Base-by-base conservation (phyloP, 305 asterid genomes). In the Coffea humblotiana region DNA sequence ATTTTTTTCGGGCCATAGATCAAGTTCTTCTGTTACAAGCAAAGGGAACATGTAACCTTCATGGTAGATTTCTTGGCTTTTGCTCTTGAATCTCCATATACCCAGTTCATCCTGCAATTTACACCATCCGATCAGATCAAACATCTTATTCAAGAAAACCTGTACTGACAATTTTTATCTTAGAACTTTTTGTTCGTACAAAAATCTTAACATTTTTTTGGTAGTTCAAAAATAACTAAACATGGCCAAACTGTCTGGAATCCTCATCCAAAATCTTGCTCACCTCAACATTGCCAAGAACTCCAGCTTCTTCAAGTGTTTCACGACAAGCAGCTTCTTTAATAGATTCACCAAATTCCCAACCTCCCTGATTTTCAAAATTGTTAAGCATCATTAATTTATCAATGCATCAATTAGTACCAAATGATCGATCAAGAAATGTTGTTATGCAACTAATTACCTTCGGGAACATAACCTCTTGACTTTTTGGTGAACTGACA, bases 381-480 rank as follows among this genome's bases (percentile, higher is more conserved):
- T 23, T 16, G 19, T 70, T 25, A 35, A 3, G 1, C 29, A 43
- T 1, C n/a, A 0, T 23, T 45, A 6, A n/a, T 23, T 12, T 47
- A 23, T 13, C 2, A 37, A 58, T n/a, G 35, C 35, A 63, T 58
- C 5, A 2, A 58, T 58, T 58, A 16, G 25, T 58, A 58, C 21
- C 25, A 19, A 11, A 48, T 48, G 56, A 51, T 51, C 5, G 1
- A 19, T 23, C n/a, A 6, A 21, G 67, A 29, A 10, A 25, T 27
- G 12, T 9, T 37, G 2, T 37, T 25, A 11, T 48, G 25, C 56
- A 5, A 7, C 48, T 32, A 91, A 7, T 60, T 40, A 91, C 97
- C 94, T 92, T 92, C 12, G 96, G 97, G 71, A 92, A 92, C 94
- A 92, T 86, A 96, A 89, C 91, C n/a, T 87, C 87, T 76, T 84